Conservation (phyloP, 768 basidiomycete species). For the Lyophyllum semitale region DNA sequence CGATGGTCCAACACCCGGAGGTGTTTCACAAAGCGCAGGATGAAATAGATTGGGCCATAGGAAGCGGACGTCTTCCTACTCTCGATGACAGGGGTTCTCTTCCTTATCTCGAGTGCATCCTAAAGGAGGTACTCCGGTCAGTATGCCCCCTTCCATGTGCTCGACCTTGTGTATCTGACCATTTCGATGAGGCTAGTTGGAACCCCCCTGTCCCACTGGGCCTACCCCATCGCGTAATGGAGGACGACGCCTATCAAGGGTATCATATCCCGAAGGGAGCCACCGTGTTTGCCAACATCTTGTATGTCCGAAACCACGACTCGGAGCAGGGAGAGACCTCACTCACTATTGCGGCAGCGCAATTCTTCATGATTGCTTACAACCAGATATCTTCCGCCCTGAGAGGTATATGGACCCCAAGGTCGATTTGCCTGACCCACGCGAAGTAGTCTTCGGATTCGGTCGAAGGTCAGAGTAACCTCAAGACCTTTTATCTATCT, state of each 20-base stretch:
- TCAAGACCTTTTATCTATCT: neutral
- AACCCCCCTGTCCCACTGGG: slow-evolving; percentile 50
- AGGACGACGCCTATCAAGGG: slow-evolving; percentile 49
- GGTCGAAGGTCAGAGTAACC: slow-evolving; percentile 44
- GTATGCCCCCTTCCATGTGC: slow-evolving; percentile 10
- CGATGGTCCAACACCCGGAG: slow-evolving; percentile 55
- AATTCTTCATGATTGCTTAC: slow-evolving; percentile 45
- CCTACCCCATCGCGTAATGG: slow-evolving; percentile 53
- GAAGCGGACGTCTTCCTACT: slow-evolving; percentile 47
- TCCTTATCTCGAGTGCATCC: slow-evolving; percentile 48
- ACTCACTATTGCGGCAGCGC: slow-evolving; percentile 28
- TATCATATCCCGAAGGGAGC: slow-evolving; percentile 48
- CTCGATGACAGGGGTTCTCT: slow-evolving; percentile 43
- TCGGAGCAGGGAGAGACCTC: neutral
- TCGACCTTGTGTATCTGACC: neutral
- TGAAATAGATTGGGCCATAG: slow-evolving; percentile 52
- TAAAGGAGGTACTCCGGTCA: slow-evolving; percentile 51
- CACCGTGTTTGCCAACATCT: slow-evolving; percentile 44
- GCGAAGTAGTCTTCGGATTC: slow-evolving; percentile 56
- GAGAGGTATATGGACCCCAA: slow-evolving; percentile 50
- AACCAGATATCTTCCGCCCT: slow-evolving; percentile 50
- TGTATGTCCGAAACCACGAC: slow-evolving; percentile 28
- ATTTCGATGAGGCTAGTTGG: slow-evolving; percentile 34
- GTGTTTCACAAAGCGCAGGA: slow-evolving; percentile 49
- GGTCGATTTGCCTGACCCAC: slow-evolving; percentile 43